A percentile compares a stretch with the other conserved stretches of the same genome.
These are phyloP conservation scores for Colletotrichum scovillei DNA, from an alignment of 2,329 filamentous ascomycete genomes.

Conservation along the genomic window DNA sequence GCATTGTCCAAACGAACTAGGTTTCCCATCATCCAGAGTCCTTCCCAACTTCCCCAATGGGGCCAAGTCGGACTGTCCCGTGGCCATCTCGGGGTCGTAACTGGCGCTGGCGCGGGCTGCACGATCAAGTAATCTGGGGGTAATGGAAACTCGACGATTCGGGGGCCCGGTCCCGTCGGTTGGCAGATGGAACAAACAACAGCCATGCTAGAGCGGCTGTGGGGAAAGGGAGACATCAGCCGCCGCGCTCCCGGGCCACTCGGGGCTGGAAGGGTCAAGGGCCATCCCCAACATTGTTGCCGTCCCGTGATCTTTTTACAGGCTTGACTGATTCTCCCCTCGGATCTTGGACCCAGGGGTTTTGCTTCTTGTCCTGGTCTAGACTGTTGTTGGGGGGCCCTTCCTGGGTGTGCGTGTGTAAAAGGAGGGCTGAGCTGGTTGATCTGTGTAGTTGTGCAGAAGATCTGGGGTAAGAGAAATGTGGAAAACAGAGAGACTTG, in stretches of 20 bases:
- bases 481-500: constrained; percentile 27
- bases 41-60: constrained; percentile 8
- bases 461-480: constrained; percentile 27
- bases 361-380: not conserved
- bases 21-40: constrained; percentile 8
- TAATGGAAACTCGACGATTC: constrained; percentile 36
- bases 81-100: constrained; percentile 18
- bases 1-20: constrained; percentile 12
- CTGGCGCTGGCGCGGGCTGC: constrained; percentile 15
- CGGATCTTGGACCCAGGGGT: not conserved
- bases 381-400: not conserved
- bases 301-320: constrained; percentile 32
- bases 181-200: not conserved
- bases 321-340: not conserved
- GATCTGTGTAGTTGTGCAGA: not conserved
- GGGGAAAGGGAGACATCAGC: constrained; percentile 24
- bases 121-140: constrained; percentile 39
- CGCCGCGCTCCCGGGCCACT: constrained; percentile 33
- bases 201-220: constrained; percentile 15
- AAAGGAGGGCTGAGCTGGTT: not conserved
- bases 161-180: constrained; percentile 8
- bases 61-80: constrained; percentile 36
- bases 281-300: constrained; percentile 29
- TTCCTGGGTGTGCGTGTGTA: not conserved
- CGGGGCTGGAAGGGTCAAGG: constrained; percentile 23